phyloP scores from a whole-genome alignment of 495 filamentous ascomycete species.

The Cercophora newfieldiana region DNA sequence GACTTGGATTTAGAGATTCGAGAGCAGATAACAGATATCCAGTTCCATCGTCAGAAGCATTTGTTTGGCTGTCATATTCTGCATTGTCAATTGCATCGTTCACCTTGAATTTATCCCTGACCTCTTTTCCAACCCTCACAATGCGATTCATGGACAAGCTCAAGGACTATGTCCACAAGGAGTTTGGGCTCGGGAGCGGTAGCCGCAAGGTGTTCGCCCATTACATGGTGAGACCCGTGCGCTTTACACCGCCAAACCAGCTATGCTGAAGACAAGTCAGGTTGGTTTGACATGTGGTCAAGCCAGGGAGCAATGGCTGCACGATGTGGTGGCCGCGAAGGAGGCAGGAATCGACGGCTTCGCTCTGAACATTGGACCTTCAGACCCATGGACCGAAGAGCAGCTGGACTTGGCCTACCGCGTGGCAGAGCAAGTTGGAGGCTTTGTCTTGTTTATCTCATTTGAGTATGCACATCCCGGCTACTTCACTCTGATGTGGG shows the following conservation, averaged over 20 bases:
- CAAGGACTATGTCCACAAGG: constrained; percentile 2
- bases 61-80: background rate
- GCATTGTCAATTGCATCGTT: background rate
- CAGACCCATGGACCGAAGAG: constrained; percentile 49
- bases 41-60: background rate
- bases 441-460: constrained; percentile 66
- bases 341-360: constrained; percentile 70
- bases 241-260: background rate
- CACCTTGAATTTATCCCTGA: background rate
- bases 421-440: constrained; percentile 51
- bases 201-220: constrained; percentile 38
- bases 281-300: constrained; percentile 48
- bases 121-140: background rate
- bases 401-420: constrained; percentile 56
- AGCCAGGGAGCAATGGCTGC: constrained; percentile 53
- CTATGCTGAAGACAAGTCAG: constrained; percentile 15
- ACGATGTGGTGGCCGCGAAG: constrained; percentile 61
- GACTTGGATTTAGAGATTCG: background rate
- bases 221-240: constrained; percentile 43
- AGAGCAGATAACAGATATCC: background rate
- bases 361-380: constrained; percentile 64
- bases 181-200: background rate
- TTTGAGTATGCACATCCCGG: constrained; percentile 52
- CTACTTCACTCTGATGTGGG: background rate
- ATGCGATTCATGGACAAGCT: constrained; percentile 17